phyloP scores from a whole-genome alignment of 139 green algal genomes.

The Micromonas commoda region DNA sequence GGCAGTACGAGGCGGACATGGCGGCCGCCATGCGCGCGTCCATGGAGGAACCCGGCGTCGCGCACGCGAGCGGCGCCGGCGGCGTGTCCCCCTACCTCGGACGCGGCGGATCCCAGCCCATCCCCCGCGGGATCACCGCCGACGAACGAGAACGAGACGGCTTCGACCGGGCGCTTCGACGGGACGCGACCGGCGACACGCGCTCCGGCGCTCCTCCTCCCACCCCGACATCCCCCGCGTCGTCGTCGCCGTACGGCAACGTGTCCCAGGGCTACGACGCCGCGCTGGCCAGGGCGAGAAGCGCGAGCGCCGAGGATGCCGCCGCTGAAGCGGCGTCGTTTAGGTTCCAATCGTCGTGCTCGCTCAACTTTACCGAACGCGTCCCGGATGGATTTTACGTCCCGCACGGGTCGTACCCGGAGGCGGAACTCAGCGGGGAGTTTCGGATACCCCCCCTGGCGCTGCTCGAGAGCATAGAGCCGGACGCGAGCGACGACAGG shows the following conservation, averaged over 20 bases:
- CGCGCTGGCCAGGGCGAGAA: neutral
- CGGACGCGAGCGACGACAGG: neutral
- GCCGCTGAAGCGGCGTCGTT: neutral
- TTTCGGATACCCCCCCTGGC: neutral
- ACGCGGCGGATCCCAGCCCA: too few relatives aligned
- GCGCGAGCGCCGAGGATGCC: neutral
- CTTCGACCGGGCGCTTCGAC: too few relatives aligned
- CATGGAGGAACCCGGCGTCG: neutral
- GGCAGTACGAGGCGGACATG: neutral
- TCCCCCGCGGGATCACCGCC: too few relatives aligned
- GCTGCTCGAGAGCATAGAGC: neutral
- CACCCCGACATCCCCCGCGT: too few relatives aligned
- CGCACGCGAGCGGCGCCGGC: neutral
- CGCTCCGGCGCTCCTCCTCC: too few relatives aligned
- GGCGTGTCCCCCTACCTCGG: neutral
- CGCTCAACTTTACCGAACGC: neutral
- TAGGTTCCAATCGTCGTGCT: neutral
- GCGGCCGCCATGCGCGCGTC: conserved; percentile 10
- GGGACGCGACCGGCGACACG: too few relatives aligned
- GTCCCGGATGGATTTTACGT: conserved; percentile 2
- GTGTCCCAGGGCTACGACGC: too few relatives aligned
- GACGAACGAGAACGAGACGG: too few relatives aligned
- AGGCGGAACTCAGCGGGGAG: neutral
- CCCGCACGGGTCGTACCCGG: neutral
- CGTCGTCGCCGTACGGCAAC: too few relatives aligned